A percentile compares a stretch with the other conserved stretches of the same genome.
Evolutionary conservation across 2,329 filamentous ascomycete genomes (phyloP).

Genomic region (Aureobasidium vineae): DNA sequence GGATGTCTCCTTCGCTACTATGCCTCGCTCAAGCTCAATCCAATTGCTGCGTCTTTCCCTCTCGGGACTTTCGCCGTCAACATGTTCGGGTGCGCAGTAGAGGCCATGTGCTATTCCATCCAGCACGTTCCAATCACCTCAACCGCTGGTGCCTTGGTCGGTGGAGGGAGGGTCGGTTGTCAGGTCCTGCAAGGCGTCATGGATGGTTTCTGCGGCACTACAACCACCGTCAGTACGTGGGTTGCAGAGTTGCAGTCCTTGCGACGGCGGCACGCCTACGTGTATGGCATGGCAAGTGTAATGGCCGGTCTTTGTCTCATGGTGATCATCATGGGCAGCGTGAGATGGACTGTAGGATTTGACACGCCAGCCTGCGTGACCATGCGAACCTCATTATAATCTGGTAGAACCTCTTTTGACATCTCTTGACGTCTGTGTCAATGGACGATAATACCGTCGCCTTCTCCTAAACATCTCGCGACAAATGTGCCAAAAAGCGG

Average conservation of each 20-base stretch:
- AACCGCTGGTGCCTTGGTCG: slow-evolving; percentile 37
- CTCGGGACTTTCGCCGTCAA: slow-evolving; percentile 85
- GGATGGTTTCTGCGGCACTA: slow-evolving; percentile 51
- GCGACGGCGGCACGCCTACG: slow-evolving; percentile 58
- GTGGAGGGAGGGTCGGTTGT: slow-evolving; percentile 45
- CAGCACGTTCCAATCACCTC: slow-evolving; percentile 58
- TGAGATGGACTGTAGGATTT: slow-evolving; percentile 63
- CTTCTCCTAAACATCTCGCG: neutral
- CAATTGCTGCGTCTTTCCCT: slow-evolving; percentile 65
- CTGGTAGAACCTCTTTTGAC: neutral
- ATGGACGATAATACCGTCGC: neutral
- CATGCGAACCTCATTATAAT: slow-evolving; percentile 25
- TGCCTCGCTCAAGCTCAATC: slow-evolving; percentile 68
- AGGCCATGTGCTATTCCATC: slow-evolving; percentile 76
- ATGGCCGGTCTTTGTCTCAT: slow-evolving; percentile 57
- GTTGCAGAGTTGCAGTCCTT: slow-evolving; percentile 46
- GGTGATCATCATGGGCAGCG: slow-evolving; percentile 70
- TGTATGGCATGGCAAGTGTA: slow-evolving; percentile 65
- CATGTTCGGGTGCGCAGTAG: slow-evolving; percentile 68
- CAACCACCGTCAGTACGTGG: slow-evolving; percentile 52
- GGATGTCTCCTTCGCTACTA: slow-evolving; percentile 78
- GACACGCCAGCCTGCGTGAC: slow-evolving; percentile 39
- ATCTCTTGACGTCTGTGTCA: neutral
- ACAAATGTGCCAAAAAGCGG: neutral
- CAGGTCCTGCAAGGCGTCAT: slow-evolving; percentile 49